Base-by-base conservation (phyloP, 2,329 filamentous ascomycete species). In the Xylaria digitata region DNA sequence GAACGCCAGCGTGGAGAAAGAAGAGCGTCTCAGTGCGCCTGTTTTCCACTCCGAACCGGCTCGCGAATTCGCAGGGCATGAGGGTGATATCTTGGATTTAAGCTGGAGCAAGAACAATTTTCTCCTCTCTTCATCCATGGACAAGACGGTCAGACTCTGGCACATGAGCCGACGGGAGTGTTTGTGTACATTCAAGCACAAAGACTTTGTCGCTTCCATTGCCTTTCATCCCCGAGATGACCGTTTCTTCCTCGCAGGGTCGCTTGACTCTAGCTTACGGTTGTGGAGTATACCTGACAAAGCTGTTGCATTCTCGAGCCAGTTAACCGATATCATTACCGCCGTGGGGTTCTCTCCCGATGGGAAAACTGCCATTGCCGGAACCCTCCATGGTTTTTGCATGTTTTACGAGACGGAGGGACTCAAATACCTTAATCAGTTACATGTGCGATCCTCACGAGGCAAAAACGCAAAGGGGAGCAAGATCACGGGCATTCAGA, bases 21-120 rank as follows among this genome's bases (percentile, higher is more conserved):
- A 83, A 30, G 87, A 90, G 70, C 89, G 88, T 69, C 82, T 98
- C 53, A 96, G 92, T 72, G 95, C 96, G 1, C 95, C 95, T 1
- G 95, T 99, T 0, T 98, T 99, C 76, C 89, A 89, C 70, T 87
- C 88, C 56, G 91, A 92, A 74, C 92, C 94, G 0, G 78, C 92
- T 9, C 87, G 90, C 62, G 92, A 97, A 75, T 97, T 96, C 71
- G 82, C 86, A 61, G 94, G 94, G 4, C 96, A 99, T 76, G 90
- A 88, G 0, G 90, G 91, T 17, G 94, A 96, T 72, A 89, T 99
- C 6, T 82, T 99, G 70, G 95, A 97, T 76, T 79, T 99, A 66
- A 97, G 93, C 78, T 99, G 96, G 96, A 98, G 95, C 82, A 99
- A 98, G 84, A 99, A 99, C 80, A 97, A 97, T 78, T 99, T 99